Evolutionary conservation across 2,329 filamentous ascomycete genomes (phyloP).

Genomic region (Delphinella strobiligena): DNA sequence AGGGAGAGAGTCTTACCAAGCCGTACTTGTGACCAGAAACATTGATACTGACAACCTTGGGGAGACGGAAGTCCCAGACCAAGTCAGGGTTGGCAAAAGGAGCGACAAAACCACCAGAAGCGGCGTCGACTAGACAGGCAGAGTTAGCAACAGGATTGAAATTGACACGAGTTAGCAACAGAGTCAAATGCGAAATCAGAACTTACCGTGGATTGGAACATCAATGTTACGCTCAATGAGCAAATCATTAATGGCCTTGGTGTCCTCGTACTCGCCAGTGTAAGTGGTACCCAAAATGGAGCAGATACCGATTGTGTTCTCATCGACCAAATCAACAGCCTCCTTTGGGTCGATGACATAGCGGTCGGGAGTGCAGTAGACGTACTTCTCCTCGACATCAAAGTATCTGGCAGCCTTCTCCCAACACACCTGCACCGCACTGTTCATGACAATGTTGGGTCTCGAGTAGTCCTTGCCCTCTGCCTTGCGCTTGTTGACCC

Average conservation of each 20-base stretch:
- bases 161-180: not conserved
- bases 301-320: slow-evolving; percentile 82
- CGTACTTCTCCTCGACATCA: slow-evolving; percentile 80
- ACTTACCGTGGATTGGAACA: slow-evolving; percentile 59
- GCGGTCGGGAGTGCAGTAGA: slow-evolving; percentile 49
- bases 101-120: slow-evolving; percentile 82
- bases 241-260: slow-evolving; percentile 83
- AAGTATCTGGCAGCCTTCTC: slow-evolving; percentile 54
- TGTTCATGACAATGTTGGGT: slow-evolving; percentile 93
- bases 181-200: not conserved
- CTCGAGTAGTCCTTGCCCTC: slow-evolving; percentile 68
- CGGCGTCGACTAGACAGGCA: slow-evolving; percentile 68
- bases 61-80: slow-evolving; percentile 83
- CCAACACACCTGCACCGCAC: slow-evolving; percentile 94
- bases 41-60: slow-evolving; percentile 87
- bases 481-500: slow-evolving; percentile 76
- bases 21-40: slow-evolving; percentile 85
- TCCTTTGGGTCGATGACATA: slow-evolving; percentile 53
- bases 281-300: slow-evolving; percentile 87
- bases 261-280: slow-evolving; percentile 90
- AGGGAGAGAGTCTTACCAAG: no score
- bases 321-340: slow-evolving; percentile 49
- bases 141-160: no score
- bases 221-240: slow-evolving; percentile 64
- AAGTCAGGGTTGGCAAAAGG: slow-evolving; percentile 79